A percentile compares a stretch with the other conserved stretches of the same genome.
phyloP scores from a whole-genome alignment of 2,329 filamentous ascomycete genomes.

The Phialophora chinensis region DNA sequence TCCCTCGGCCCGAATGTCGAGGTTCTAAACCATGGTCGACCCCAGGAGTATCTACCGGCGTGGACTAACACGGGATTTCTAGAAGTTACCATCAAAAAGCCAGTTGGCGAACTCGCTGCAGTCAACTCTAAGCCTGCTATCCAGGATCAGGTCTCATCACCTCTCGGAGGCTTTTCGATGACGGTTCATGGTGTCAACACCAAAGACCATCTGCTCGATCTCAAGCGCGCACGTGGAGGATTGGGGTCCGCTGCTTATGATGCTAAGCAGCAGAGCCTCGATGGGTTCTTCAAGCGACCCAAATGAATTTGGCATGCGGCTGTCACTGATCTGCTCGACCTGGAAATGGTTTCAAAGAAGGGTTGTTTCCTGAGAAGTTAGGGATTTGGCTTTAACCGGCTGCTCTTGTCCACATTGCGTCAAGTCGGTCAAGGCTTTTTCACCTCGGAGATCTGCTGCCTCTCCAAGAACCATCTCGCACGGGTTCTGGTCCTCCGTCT shows the following conservation, averaged over 20 bases:
- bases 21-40: conserved; percentile 43
- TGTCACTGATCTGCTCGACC: background rate
- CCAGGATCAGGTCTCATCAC: conserved; percentile 32
- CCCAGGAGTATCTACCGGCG: conserved; percentile 61
- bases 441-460: background rate
- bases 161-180: conserved; percentile 50
- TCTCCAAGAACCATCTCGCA: background rate
- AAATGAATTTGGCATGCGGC: conserved; percentile 5
- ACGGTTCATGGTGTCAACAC: conserved; percentile 70
- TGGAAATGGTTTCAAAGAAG: background rate
- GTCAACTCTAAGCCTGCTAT: background rate
- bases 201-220: conserved; percentile 70
- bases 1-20: conserved; percentile 52
- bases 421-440: background rate
- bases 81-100: conserved; percentile 46
- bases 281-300: conserved; percentile 73
- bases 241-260: conserved; percentile 81
- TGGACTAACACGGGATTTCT: conserved; percentile 73
- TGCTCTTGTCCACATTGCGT: background rate
- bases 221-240: conserved; percentile 81
- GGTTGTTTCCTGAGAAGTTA: background rate
- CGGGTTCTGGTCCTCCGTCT: background rate
- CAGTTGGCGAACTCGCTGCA: background rate
- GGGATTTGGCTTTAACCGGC: background rate
- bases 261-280: conserved; percentile 74